Conservation (phyloP, 805 yeast species). For the Hanseniaspora pseudoguilliermondii region DNA sequence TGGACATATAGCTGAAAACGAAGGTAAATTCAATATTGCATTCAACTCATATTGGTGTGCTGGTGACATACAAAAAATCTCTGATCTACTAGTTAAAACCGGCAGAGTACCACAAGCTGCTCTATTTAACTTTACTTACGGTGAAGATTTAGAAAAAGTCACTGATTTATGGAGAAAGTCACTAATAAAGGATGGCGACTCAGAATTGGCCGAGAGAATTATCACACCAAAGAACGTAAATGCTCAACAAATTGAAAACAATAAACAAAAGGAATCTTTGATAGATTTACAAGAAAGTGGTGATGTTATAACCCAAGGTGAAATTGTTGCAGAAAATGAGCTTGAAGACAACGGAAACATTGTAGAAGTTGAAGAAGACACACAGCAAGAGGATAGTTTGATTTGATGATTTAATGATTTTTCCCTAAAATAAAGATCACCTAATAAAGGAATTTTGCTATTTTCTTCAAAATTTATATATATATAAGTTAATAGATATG, state of each 20-base stretch:
- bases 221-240: slow-evolving; percentile 3
- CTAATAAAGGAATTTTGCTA: not conserved
- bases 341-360: slow-evolving; percentile 14
- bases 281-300: slow-evolving; percentile 19
- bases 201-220: slow-evolving; percentile 50
- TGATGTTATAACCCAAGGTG: not conserved
- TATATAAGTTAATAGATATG: not conserved
- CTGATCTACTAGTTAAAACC: slow-evolving; percentile 51
- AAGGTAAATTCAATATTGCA: slow-evolving; percentile 78
- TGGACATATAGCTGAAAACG: slow-evolving; percentile 53
- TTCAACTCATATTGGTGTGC: slow-evolving; percentile 84
- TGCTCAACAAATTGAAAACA: slow-evolving; percentile 15
- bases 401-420: not conserved
- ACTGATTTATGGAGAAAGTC: slow-evolving; percentile 58
- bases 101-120: slow-evolving; percentile 78
- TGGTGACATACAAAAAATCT: slow-evolving; percentile 54
- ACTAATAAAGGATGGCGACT: slow-evolving; percentile 40
- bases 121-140: slow-evolving; percentile 62
- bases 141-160: slow-evolving; percentile 34
- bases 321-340: slow-evolving; percentile 7
- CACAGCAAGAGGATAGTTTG: slow-evolving; percentile 13
- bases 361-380: slow-evolving; percentile 14
- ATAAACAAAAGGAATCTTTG: slow-evolving; percentile 18
- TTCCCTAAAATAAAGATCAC: slow-evolving; percentile 15
- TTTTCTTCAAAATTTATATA: not conserved